Evolutionary conservation across 495 filamentous ascomycete species (phyloP), one percentile per base, ranked within the genome.

Genomic region (Penicillium robsamsonii): DNA sequence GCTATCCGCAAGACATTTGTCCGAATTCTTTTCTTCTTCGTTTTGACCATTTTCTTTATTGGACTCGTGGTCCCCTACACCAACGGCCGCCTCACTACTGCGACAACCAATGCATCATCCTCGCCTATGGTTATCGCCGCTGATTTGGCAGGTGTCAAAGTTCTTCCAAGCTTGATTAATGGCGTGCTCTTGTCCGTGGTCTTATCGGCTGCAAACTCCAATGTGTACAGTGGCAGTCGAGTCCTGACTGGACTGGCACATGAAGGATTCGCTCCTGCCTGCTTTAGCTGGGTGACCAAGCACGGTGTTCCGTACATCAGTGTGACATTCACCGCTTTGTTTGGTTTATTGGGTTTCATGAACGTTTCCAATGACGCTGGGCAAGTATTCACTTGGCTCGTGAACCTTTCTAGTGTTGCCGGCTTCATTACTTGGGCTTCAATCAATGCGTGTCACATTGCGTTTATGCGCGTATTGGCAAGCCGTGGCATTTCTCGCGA

Each of bases 121-220:
- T 84, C 81, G 20, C 85, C 85, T 0, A 86, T 86, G 61, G 85
- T 88, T 20, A 77, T 85, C 18, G 81, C 82, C 2, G 83, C 84
- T 42, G 58, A 82, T 42, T 71, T 81, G 20, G 87, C 88, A 2
- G 77, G 82, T 6, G 83, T 95, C 50, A 75, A 74, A 15, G 79
- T 81, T 12, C 80, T 92, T 6, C 87, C 85, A 15, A 79, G 82
- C 53, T 82, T 92, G 60, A 87, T 95, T 73, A 95, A 93, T 71
- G 89, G 82, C 11, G 82, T 89, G 22, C 80, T 91, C 40, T 69
- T 90, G 51, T 87, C 80, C 31, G 84, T 86, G 1, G 87, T 86
- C 1, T 74, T 84, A 18, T 89, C 85, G 0, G 81, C 85, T 3
- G 89, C 84, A 46, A 92, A 92, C 64, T 86, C 87, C 11, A 90